phyloP scores from a whole-genome alignment of 305 asterid genomes.

The Fraxinus sp. region DNA sequence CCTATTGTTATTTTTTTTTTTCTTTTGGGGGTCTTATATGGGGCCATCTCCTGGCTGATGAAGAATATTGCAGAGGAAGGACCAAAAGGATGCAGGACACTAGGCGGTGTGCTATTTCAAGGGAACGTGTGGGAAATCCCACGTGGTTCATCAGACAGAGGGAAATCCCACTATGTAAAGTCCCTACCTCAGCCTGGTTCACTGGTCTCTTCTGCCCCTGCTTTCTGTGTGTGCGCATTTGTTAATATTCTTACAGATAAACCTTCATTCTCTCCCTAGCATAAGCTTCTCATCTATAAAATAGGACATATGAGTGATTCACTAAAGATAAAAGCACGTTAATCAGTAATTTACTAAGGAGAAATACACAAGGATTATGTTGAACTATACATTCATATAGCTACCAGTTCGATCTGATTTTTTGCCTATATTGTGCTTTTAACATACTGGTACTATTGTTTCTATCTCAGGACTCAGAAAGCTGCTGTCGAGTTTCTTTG shows the following conservation, averaged over 20 bases:
- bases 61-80: neutral
- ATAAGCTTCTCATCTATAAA: neutral
- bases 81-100: neutral
- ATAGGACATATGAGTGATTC: neutral
- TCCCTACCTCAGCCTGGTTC: neutral
- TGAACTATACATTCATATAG: neutral
- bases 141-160: neutral
- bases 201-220: neutral
- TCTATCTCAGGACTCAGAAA: slow-evolving; percentile 52
- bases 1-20: no score
- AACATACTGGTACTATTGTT: slow-evolving; percentile 16
- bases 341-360: neutral
- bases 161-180: no score
- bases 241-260: neutral
- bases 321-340: neutral
- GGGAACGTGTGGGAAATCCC: neutral
- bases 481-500: slow-evolving; percentile 77
- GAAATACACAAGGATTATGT: neutral
- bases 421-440: slow-evolving; percentile 12
- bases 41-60: neutral
- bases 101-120: neutral
- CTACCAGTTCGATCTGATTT: slow-evolving; percentile 9
- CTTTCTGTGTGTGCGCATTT: neutral
- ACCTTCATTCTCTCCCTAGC: neutral
- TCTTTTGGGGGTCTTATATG: neutral